These are phyloP conservation scores for Xylaria hypoxylon DNA, from an alignment of 2,329 filamentous ascomycete genomes.

Conservation along the genomic window DNA sequence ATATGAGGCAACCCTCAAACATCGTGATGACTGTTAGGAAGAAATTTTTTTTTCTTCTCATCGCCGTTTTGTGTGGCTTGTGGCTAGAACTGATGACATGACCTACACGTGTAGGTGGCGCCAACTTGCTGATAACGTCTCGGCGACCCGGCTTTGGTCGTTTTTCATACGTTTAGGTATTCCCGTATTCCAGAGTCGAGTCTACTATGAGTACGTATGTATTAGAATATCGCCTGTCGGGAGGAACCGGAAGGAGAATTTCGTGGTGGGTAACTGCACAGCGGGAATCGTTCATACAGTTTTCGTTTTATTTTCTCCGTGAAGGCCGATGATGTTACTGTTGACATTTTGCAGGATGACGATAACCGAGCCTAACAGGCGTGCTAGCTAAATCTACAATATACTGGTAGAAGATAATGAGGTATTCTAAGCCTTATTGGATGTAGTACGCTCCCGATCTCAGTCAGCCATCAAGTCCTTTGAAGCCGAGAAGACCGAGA, in stretches of 20 bases:
- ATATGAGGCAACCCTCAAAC: conserved; percentile 21
- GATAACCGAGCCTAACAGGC: conserved; percentile 3
- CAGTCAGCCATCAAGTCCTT: conserved; percentile 13
- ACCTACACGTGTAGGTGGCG: background rate
- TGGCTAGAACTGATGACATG: conserved; percentile 20
- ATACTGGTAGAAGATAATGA: background rate
- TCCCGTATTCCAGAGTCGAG: background rate
- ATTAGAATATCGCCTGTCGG: background rate
- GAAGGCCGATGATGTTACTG: conserved; percentile 2
- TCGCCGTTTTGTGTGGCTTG: conserved; percentile 33
- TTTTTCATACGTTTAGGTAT: background rate
- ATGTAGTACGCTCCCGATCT: conserved; percentile 11
- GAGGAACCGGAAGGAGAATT: conserved; percentile 21
- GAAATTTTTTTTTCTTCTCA: background rate
- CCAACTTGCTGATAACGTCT: conserved; percentile 16
- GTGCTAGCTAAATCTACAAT: conserved; percentile 9
- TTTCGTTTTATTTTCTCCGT: background rate
- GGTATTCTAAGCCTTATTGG: conserved; percentile 14
- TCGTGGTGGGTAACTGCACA: background rate
- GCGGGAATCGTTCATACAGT: background rate
- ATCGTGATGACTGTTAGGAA: conserved; percentile 2
- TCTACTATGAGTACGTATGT: too few relatives aligned
- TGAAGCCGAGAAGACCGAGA: conserved; percentile 20
- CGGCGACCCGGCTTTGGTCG: background rate
- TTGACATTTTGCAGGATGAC: conserved; percentile 1